phyloP scores from a whole-genome alignment of 2,329 filamentous ascomycete species.

The Talaromyces sp. region DNA sequence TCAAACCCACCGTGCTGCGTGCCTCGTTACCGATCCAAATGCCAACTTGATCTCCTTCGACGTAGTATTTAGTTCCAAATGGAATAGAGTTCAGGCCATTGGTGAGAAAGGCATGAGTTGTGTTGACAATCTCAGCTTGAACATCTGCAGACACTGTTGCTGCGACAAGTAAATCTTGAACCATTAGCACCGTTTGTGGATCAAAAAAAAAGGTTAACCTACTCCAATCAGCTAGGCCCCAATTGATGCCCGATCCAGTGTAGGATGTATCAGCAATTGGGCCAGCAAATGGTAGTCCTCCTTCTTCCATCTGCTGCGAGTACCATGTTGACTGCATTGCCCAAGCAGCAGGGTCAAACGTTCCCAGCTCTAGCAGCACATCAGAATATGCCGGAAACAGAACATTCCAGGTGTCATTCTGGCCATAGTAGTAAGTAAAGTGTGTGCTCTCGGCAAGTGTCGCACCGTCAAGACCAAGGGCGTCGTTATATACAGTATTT shows the following conservation, averaged over 20 bases:
- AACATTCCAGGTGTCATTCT: not conserved
- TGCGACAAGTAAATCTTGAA: not conserved
- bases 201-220: not conserved
- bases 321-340: slow-evolving; percentile 1
- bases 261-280: not conserved
- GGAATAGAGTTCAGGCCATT: slow-evolving; percentile 44
- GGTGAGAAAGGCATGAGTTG: slow-evolving; percentile 40
- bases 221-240: not conserved
- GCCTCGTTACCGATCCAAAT: slow-evolving; percentile 35
- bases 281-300: not conserved
- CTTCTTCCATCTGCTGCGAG: not conserved
- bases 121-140: not conserved
- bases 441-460: not conserved
- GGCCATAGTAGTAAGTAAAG: not conserved
- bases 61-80: slow-evolving; percentile 44
- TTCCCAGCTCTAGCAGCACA: slow-evolving; percentile 36
- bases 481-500: not conserved
- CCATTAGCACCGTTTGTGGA: not conserved
- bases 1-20: slow-evolving; percentile 43
- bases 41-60: slow-evolving; percentile 32
- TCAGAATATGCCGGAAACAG: not conserved
- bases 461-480: not conserved
- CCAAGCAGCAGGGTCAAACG: slow-evolving; percentile 39
- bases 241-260: not conserved
- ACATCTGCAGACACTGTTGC: not conserved